These are phyloP conservation scores for Parasarocladium wereldwijsianum DNA, from an alignment of 2,329 filamentous ascomycete genomes.

Conservation along the genomic window DNA sequence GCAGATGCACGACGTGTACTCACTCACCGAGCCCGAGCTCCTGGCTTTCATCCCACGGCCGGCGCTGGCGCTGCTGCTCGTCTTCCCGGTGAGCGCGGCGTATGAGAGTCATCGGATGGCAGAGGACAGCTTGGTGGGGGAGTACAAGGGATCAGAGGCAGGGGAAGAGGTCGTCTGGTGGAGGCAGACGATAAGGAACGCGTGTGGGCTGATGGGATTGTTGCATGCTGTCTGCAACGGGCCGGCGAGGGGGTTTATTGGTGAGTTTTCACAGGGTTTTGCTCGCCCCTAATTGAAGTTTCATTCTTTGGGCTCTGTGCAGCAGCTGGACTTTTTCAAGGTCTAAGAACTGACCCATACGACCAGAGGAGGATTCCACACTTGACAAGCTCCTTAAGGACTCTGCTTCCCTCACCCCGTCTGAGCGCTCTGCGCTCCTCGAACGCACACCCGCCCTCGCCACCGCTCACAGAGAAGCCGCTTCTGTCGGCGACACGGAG, in stretches of 20 bases:
- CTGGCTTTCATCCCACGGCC: conserved; percentile 81
- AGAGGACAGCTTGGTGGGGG: conserved; percentile 51
- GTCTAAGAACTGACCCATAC: no score
- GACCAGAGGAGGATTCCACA: conserved; percentile 32
- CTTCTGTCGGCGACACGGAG: conserved; percentile 59
- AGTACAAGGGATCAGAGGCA: conserved; percentile 54
- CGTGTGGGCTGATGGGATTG: conserved; percentile 81
- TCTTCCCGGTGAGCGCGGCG: conserved; percentile 68
- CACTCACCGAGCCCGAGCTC: conserved; percentile 70
- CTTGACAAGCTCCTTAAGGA: conserved; percentile 51
- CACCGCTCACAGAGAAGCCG: conserved; percentile 63
- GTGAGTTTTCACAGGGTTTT: conserved; percentile 19
- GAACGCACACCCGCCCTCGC: conserved; percentile 67
- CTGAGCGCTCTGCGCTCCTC: conserved; percentile 54
- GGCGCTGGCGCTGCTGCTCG: conserved; percentile 74
- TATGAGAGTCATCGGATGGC: conserved; percentile 65
- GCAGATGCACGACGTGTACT: conserved; percentile 81
- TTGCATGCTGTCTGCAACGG: conserved; percentile 76
- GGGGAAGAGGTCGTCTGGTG: conserved; percentile 80
- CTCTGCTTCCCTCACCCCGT: conserved; percentile 55
- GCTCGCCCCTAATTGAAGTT: background rate
- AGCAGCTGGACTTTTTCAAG: no score
- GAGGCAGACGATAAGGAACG: conserved; percentile 86
- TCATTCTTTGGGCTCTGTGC: background rate
- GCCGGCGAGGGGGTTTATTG: conserved; percentile 46